Base-by-base conservation (phyloP, 768 basidiomycete species). In the Sporobolomyces phaffii region DNA sequence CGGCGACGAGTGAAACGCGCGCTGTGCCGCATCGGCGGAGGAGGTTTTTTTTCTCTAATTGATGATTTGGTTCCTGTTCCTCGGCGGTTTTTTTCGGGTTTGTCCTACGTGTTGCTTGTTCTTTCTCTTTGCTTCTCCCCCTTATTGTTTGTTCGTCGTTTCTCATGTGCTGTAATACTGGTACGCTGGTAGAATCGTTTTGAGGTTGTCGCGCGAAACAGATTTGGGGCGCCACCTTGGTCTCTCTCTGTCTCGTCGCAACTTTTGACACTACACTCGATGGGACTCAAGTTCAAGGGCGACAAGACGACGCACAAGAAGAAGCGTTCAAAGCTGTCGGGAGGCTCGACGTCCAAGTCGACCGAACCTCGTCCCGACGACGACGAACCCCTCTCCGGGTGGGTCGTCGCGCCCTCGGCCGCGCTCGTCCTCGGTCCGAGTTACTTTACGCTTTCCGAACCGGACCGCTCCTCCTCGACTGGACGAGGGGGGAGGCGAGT, bases 221-320 rank as follows among this genome's bases (percentile, higher is more conserved):
- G n/a, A n/a, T n/a, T n/a, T n/a, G n/a, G n/a, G n/a, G n/a, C 45
- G 45, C 45, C 57, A 45, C 57, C 22, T 5, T 18, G 45, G 13
- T 47, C 22, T 38, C 58, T 40, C 22, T 34, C 38, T 33, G 10
- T 26, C 26, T 28, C 14, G 26, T 38, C 9, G 31, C 3, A 36
- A 52, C 52, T 53, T 36, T 38, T 10, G n/a, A n/a, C n/a, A n/a
- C 15, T 60, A n/a, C n/a, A n/a, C n/a, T n/a, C n/a, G n/a, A 72
- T 57, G 63, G 63, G 60, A 75, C 85, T 92, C 69, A 89, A 85
- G 73, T 92, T 92, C 79, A 93, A 93, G 75, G 90, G 90, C 11
- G 90, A 92, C 52, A 90, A 90, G 78, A 77, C 81, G 2, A 86
- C 84, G 80, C 90, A 88, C 82, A 91, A 91, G 76, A 82, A 89